Evolutionary conservation across 352 stramenopile species (phyloP), one percentile per base, ranked within the genome.

Genomic region (Elongisporangium prolatum): DNA sequence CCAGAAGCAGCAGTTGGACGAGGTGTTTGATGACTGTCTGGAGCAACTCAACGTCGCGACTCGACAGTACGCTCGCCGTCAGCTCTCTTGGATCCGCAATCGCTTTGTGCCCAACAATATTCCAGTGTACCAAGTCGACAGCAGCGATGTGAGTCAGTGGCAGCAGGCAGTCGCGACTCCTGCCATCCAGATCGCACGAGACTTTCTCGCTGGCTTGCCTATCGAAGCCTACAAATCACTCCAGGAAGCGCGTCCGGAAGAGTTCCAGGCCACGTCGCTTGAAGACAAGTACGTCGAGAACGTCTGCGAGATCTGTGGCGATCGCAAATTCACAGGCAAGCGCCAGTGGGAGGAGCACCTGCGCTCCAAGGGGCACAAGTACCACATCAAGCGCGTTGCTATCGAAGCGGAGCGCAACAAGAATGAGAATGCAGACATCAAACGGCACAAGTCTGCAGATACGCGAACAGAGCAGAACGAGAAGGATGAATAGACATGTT

Each of bases 21-120:
- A 51, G 7, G 57, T 88, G 8, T 74, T 95, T 38, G 57, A 86
- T 8, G 50, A 71, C 14, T 93, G 84, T 48, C 63, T 93, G n/a
- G 80, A 87, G 49, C 76, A 89, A 52, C 69, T 96, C 11, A 95
- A 94, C 50, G 59, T 82, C 20, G 84, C 81, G 17, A 96, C 87
- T 48, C 77, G 85, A 1, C 84, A 95, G 68, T 96, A 96, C 64
- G 87, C 87, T 22, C 83, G 85, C 34, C 80, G 86, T 11, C 87
- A 96, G 62, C 71, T 96, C 28, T 86, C 83, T 52, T 96, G 87
- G 87, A 95, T 96, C 58, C 84, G 84, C 38, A 96, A 94, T 56
- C 85, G 80, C 34, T 91, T 96, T 54, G 75, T 91, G 48, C 82
- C 82, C 20, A 85, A 86, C 21, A 91, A 91, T 57, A 88, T 94